Evolutionary conservation across 75 land plant genomes (phyloP), one percentile per base, ranked within the genome.

Genomic region (Picea glauca): DNA sequence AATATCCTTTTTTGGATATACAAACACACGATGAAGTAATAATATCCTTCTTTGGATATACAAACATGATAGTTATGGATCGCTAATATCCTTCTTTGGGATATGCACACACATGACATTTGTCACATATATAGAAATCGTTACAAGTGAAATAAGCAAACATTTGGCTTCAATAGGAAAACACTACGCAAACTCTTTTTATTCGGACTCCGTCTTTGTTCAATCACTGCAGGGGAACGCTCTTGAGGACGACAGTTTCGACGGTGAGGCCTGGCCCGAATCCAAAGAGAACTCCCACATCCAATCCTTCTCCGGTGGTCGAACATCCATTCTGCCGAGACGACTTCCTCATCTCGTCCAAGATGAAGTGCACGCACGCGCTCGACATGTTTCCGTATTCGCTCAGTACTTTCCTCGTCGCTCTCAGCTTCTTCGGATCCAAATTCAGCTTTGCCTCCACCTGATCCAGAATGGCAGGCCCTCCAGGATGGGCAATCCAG

Each of bases 371-470:
- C 56, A 83, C 84, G 14, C 83, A 62, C 13, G 88, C 86, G 78
- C 91, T 82, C 26, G 84, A 80, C 86, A 89, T 83, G 86, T 89
- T 89, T 18, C 91, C 91, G 77, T 81, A 86, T 57, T 89, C 86
- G 13, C 30, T 33, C 32, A 89, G 83, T n/a, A 84, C 83, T 1
- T 77, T 58, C 59, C 91, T 60, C 26, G 83, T 89, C n/a, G 86
- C 84, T 9, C 58, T 26, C 82, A 89, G 21, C 86, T 82, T 89
- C 77, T 86, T 86, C 21, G 68, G 58, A 40, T 84, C 38, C 35
- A 89, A 80, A 23, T 75, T 74, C 64, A 89, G 75, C 80, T 81
- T 73, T 38, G 5, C 63, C 75, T 86, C 91, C 23, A 89, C 80
- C 77, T 81, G 80, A 64, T 89, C 88, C 43, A 89, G 77, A n/a